Evolutionary conservation across 257 asterid genomes (phyloP), one percentile per base, ranked within the genome.

Genomic region (Thymus quinquecostatus): DNA sequence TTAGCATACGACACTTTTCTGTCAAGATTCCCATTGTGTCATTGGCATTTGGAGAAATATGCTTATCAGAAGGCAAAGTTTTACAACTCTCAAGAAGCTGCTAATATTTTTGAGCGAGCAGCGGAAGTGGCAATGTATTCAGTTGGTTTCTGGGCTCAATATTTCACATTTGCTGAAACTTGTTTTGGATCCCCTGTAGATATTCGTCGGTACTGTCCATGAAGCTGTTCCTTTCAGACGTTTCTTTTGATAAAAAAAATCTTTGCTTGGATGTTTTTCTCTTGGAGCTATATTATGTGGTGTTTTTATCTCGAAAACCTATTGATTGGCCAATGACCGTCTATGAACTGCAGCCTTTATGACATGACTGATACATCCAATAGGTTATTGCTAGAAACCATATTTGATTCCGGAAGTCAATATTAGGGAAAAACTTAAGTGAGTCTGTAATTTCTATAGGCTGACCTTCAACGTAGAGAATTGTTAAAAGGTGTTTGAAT

Each of bases 11-110:
- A 89, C 64, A 75, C 90, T 60, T 82, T 93, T 81, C 78, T 93
- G 85, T 81, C 86, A 34, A 81, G 64, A 59, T 93, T 83, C 80
- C 98, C 96, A 28, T 74, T 90, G 84, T 93, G 98, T 80, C 96
- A 93, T 71, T 89, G 97, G 96, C 88, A 87, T 69, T 82, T 95
- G 94, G 85, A 78, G 58, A 86, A 81, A 78, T 93, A 89, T 85
- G 96, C 96, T 56, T 66, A 83, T 81, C 91, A 78, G 71, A 79
- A 77, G 79, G 86, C 88, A 54, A 87, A 89, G 75, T 72, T 85
- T 56, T 81, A 89, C 61, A 77, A 81, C 79, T 77, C 84, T 73
- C 75, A 71, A 45, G 88, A 86, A 79, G 97, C 96, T 72, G 82
- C 86, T 81, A 82, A 83, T 76, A 75, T 86, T 67, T 93, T 82